Conservation (phyloP, 768 basidiomycete species). For the Suillus plorans region DNA sequence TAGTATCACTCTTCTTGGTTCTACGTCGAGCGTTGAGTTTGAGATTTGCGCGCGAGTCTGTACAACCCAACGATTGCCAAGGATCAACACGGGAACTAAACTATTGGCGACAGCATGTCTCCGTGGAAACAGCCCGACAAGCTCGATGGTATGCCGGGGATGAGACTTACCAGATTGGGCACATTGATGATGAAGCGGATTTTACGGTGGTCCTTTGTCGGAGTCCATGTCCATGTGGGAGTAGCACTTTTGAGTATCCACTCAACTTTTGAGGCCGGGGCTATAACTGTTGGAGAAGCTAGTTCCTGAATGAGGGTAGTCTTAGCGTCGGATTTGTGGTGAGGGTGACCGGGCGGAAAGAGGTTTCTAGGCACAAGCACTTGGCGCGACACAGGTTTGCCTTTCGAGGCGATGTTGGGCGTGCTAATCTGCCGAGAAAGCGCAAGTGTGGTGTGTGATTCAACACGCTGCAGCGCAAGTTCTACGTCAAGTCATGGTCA, state of each 20-base stretch:
- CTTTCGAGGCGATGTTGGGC: constrained; percentile 79
- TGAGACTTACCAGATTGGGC: constrained; percentile 54
- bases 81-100: constrained; percentile 1
- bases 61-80: constrained; percentile 8
- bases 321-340: constrained; percentile 12
- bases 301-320: constrained; percentile 27
- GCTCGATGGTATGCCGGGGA: not conserved
- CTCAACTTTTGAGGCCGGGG: constrained; percentile 29
- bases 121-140: constrained; percentile 9
- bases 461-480: constrained; percentile 65
- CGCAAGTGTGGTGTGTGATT: constrained; percentile 54
- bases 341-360: constrained; percentile 27
- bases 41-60: constrained; percentile 50
- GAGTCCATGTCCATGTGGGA: constrained; percentile 53
- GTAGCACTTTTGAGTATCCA: constrained; percentile 43
- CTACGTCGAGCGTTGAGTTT: constrained; percentile 61
- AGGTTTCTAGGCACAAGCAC: constrained; percentile 53
- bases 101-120: not conserved
- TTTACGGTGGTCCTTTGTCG: constrained; percentile 35
- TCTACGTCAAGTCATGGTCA: constrained; percentile 40
- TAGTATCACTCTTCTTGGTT: constrained; percentile 56
- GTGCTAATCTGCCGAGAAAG: constrained; percentile 70
- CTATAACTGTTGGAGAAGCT: constrained; percentile 44
- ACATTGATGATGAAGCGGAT: constrained; percentile 53
- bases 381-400: constrained; percentile 58